Evolutionary conservation across 805 yeast species (phyloP), one percentile per base, ranked within the genome.

Genomic region (Nakazawaea ernobii): DNA sequence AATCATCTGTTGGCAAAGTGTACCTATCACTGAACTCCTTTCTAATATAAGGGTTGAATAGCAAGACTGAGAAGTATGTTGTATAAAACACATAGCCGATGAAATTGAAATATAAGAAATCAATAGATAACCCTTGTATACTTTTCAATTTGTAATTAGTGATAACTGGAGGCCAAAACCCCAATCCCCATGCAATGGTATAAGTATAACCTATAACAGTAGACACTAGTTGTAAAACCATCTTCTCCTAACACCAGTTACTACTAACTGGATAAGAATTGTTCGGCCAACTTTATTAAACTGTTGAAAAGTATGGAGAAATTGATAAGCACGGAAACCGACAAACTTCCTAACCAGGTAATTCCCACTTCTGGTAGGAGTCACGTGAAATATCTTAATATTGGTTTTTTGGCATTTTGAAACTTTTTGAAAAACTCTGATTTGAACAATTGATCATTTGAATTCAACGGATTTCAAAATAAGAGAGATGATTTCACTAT

Each of bases 101-200:
- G 6, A 57, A 54, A 50, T 65, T 65, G 55, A 66, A 65, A 45
- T 54, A 62, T 49, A 62, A 55, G 48, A 62, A 66, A 44, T 66
- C 70, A 3, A 66, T 53, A 1, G 68, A 59, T 8, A 66, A 57
- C 1, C 70, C 70, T 44, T 65, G 67, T 17, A 66, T 63, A 2
- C 65, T 59, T 44, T 57, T 58, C 45, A 63, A 43, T 32, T 52
- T 55, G 38, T 57, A 54, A 49, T 65, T 65, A 26, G 66, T 58
- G 3, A 66, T 49, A 20, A 65, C 42, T 8, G 63, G 65, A 1
- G 69, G 69, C 51, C 60, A 63, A n/a, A 55, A 54, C 3, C 65
- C 59, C 14, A 60, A 42, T 0, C 65, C 62, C 68, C 68, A 66
- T 1, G 55, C 51, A 1, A 55, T 5, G 11, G 63, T 62, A 43